phyloP scores from a whole-genome alignment of 2,329 filamentous ascomycete species.

The Ascochyta clinopodiicola region DNA sequence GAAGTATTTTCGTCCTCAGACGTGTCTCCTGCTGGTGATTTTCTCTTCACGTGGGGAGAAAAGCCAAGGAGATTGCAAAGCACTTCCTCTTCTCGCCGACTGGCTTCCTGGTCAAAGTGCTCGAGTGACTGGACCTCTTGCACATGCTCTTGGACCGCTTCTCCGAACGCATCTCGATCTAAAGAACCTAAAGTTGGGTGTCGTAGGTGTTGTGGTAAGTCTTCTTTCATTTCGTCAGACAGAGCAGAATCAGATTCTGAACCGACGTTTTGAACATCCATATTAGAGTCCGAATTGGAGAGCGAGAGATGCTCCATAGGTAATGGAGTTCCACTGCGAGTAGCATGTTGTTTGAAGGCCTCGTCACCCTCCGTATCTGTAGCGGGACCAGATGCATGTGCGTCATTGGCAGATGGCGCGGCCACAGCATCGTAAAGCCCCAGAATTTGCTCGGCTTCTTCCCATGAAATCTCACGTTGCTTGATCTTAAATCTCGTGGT shows the following conservation, averaged over 20 bases:
- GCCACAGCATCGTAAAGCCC: slow-evolving; percentile 7
- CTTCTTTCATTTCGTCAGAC: slow-evolving; percentile 5
- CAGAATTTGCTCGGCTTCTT: slow-evolving; percentile 43
- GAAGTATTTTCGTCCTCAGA: slow-evolving; percentile 22
- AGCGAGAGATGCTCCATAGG: slow-evolving; percentile 24
- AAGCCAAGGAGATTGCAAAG: slow-evolving; percentile 55
- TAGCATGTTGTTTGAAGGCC: slow-evolving; percentile 29
- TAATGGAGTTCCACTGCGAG: slow-evolving; percentile 37
- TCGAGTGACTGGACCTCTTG: slow-evolving; percentile 38
- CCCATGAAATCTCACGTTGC: slow-evolving; percentile 53
- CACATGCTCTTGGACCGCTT: not conserved
- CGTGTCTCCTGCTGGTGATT: slow-evolving; percentile 31
- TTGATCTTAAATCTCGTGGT: slow-evolving; percentile 26
- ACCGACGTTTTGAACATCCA: slow-evolving; percentile 2
- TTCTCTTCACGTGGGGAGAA: slow-evolving; percentile 21
- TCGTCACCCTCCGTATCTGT: slow-evolving; percentile 21
- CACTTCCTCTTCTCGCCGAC: slow-evolving; percentile 53
- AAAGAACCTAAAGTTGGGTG: slow-evolving; percentile 1
- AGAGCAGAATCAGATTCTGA: not conserved
- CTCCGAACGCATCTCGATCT: slow-evolving; percentile 6
- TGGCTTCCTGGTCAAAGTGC: slow-evolving; percentile 55
- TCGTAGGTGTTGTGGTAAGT: not conserved
- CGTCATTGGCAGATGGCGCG: slow-evolving; percentile 43
- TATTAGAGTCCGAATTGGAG: slow-evolving; percentile 22
- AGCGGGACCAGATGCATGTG: slow-evolving; percentile 10